These are phyloP conservation scores for Rhizopogon hawkerae DNA, from an alignment of 1,284 basidiomycete species.

Conservation along the genomic window DNA sequence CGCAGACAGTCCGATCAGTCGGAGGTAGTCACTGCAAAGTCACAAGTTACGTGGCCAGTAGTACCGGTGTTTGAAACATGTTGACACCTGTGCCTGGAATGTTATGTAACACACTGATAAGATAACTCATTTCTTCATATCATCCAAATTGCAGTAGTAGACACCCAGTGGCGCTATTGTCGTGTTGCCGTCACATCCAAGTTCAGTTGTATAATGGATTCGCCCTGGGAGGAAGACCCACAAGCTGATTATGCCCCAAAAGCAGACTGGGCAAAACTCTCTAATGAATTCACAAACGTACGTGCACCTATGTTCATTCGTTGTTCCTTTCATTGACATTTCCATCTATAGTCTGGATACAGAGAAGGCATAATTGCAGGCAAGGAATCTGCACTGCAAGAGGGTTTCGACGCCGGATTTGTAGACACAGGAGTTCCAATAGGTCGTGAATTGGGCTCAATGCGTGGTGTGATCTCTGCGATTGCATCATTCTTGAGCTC, in stretches of 20 bases:
- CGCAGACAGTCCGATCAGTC: no score
- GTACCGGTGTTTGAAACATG: no score
- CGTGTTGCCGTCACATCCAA: no score
- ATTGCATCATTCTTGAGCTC: slow-evolving; percentile 44
- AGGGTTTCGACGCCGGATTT: slow-evolving; percentile 77
- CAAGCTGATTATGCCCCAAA: slow-evolving; percentile 27
- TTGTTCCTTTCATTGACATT: slow-evolving; percentile 4
- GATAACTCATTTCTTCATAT: no score
- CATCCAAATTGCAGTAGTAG: no score
- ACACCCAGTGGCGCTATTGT: no score
- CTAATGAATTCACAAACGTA: slow-evolving; percentile 61
- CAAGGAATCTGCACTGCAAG: slow-evolving; percentile 71
- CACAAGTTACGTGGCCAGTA: no score
- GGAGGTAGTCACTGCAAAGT: no score
- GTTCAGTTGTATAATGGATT: slow-evolving; percentile 30
- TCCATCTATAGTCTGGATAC: slow-evolving; percentile 60
- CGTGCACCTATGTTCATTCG: slow-evolving; percentile 10
- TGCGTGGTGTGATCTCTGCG: slow-evolving; percentile 61
- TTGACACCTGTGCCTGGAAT: no score
- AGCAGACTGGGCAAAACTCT: slow-evolving; percentile 57
- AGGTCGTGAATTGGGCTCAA: slow-evolving; percentile 61
- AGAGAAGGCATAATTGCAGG: slow-evolving; percentile 82
- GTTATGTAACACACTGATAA: no score
- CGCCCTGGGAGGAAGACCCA: slow-evolving; percentile 47
- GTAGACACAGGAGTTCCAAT: slow-evolving; percentile 62